Percentiles rank a stretch among this genome's conserved stretches.
These are phyloP conservation scores for Botryobasidium botryosum DNA, from an alignment of 768 basidiomycete genomes.

Conservation along the genomic window DNA sequence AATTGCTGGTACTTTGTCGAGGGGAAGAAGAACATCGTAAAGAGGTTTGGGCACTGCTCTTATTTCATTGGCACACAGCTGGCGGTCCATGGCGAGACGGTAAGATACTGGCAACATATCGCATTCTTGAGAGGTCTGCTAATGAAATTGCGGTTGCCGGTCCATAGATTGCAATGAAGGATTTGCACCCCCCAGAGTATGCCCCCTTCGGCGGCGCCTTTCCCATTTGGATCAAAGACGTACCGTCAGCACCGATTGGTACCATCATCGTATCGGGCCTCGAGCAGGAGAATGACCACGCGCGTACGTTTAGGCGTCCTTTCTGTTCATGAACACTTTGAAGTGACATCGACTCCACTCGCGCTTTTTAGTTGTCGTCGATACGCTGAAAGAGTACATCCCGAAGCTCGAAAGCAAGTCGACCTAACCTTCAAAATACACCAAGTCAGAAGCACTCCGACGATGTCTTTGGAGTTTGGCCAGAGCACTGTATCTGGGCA, in stretches of 20 bases:
- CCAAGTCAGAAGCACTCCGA: too few species aligned
- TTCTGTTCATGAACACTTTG: too few species aligned
- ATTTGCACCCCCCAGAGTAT: too few species aligned
- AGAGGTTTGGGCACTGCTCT: slow-evolving; percentile 9
- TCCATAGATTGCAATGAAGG: too few species aligned
- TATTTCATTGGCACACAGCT: slow-evolving; percentile 9
- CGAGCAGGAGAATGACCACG: slow-evolving; percentile 11
- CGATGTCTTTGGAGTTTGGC: too few species aligned
- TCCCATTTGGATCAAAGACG: slow-evolving; percentile 11
- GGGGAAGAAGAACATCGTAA: slow-evolving; percentile 12
- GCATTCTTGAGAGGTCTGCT: too few species aligned
- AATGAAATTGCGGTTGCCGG: too few species aligned
- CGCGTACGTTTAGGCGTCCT: slow-evolving; percentile 8
- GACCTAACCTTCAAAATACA: too few species aligned
- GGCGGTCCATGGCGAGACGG: slow-evolving; percentile 2
- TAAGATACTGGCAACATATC: too few species aligned
- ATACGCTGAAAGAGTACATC: slow-evolving; percentile 5
- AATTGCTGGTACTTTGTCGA: slow-evolving; percentile 11
- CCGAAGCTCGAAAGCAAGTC: too few species aligned
- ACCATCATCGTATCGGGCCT: slow-evolving; percentile 10
- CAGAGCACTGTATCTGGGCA: too few species aligned
- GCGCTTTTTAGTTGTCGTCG: slow-evolving; percentile 9
- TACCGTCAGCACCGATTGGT: slow-evolving; percentile 7
- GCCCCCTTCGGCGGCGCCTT: slow-evolving; percentile 9
- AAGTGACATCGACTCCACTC: too few species aligned